Evolutionary conservation across 331 rosid species (phyloP).

Genomic region (Arachis monticola): DNA sequence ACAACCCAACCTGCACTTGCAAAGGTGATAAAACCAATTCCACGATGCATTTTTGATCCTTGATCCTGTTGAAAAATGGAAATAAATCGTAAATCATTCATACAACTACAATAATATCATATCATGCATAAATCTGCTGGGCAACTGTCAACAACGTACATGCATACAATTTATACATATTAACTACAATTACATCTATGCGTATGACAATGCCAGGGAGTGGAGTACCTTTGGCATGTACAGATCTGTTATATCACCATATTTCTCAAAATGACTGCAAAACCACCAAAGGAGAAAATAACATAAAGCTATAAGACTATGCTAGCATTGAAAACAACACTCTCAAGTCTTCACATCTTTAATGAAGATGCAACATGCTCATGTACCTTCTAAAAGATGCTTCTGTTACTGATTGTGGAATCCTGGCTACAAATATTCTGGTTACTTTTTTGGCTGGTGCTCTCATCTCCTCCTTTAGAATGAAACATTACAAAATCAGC

Average conservation of each 20-base stretch:
- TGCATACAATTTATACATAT: conserved; percentile 10
- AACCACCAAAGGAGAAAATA: not conserved
- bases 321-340: not conserved
- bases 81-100: conserved; percentile 14
- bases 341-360: not conserved
- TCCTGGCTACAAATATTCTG: conserved; percentile 93
- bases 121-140: not conserved
- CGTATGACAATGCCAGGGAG: conserved; percentile 14
- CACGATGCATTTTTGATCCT: conserved; percentile 90
- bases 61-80: conserved; percentile 70
- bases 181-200: conserved; percentile 11
- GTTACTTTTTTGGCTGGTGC: conserved; percentile 81
- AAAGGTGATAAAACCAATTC: conserved; percentile 95
- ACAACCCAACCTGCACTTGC: conserved; percentile 80
- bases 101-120: not conserved
- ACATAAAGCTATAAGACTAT: conserved; percentile 10
- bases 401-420: conserved; percentile 89
- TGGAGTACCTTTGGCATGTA: conserved; percentile 91
- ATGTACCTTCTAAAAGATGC: conserved; percentile 79
- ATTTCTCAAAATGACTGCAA: conserved; percentile 95
- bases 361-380: conserved; percentile 35
- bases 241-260: conserved; percentile 92
- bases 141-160: conserved; percentile 3
- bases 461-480: conserved; percentile 92
- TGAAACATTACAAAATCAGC: conserved; percentile 32